Evolutionary conservation across 2,329 filamentous ascomycete species (phyloP), one percentile per base, ranked within the genome.

Genomic region (Tolypocladium album): DNA sequence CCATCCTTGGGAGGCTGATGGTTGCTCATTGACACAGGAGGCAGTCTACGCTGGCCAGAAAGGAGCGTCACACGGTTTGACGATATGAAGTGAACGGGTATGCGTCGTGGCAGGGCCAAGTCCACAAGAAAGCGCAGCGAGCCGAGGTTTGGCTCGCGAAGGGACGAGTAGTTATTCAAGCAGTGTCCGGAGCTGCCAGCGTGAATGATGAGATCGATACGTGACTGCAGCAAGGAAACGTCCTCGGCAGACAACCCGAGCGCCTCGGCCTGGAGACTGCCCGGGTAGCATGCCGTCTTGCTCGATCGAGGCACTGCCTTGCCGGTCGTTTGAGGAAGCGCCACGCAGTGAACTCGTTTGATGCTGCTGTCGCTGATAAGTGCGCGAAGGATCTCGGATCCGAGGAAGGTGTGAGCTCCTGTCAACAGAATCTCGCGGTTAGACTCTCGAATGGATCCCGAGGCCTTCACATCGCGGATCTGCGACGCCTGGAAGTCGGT

Each of bases 151-250:
- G 64, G 38, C 1, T n/a, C 39, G 3, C 64, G 59, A 0, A 75
- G 62, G 2, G 64, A 62, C 1, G 57, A 27, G 65, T 74, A 75
- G 7, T 61, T 62, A 57, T 75, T 70, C 61, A 66, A 60, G 65
- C 64, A 74, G 31, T 61, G 70, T 24, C 64, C 66, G 47, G 72
- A 68, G n/a, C 73, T 74, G 13, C 74, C 77, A 55, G 69, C 70
- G 65, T 80, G 84, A 40, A 88, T 78, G 56, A 87, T 76, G 2
- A 78, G 63, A 63, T 78, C 72, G 1, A 68, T 39, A 27, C 45
- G 47, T 13, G 27, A 42, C 47, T 53, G 47, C n/a, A 62, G 43
- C 24, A 56, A 55, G 11, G 27, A 52, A 12, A 40, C n/a, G 9
- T 62, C 61, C 9, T 53, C 57, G 1, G 13, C 6, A 24, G 61